Evolutionary conservation across 202 grass and related monocot genomes (phyloP), one percentile per base, ranked within the genome.

Genomic region (Dendrocalamus latiflorus): DNA sequence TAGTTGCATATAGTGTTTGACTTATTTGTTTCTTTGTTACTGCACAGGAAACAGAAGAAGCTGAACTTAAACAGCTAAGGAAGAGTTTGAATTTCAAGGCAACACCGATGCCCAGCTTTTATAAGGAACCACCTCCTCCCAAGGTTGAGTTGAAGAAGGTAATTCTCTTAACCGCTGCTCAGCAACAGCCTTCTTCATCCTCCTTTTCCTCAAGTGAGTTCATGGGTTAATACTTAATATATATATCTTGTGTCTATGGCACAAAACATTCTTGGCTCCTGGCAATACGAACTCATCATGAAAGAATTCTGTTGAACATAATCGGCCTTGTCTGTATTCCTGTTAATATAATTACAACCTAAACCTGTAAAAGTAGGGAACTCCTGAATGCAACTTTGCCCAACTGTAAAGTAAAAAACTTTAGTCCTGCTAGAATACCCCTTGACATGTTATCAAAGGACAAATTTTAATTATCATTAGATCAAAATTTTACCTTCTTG

Each of bases 71-170:
- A 70, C 53, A 62, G 87, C 68, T 96, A 56, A 91, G 93, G 63
- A 96, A 96, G 70, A 96, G 80, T 71, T 75, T 96, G 78, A 83
- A 86, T 72, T 84, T 90, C 80, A 90, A 90, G 80, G 93, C 93
- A 91, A 79, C 82, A 15, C 93, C 90, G 7, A 92, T 96, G 84
- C 93, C 93, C 44, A 89, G 88, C 68, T 93, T 96, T 83, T 96
- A 93, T 77, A 92, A 96, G 77, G 93, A 96, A 56, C 93, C 93
- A 70, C 81, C 84, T 69, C 88, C 88, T 76, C 88, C 93, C 65
- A 96, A 89, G 65, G 76, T 93, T 75, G 93, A 90, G 60, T 82
- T 93, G 53, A 96, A 96, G 72, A 96, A 96, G 93, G 93, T 95
- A 95, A 77, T 41, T 67, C 41, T 78, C 16, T 49, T 74, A 74